phyloP scores from a whole-genome alignment of 495 filamentous ascomycete species.

The Clavariopsis aquatica region DNA sequence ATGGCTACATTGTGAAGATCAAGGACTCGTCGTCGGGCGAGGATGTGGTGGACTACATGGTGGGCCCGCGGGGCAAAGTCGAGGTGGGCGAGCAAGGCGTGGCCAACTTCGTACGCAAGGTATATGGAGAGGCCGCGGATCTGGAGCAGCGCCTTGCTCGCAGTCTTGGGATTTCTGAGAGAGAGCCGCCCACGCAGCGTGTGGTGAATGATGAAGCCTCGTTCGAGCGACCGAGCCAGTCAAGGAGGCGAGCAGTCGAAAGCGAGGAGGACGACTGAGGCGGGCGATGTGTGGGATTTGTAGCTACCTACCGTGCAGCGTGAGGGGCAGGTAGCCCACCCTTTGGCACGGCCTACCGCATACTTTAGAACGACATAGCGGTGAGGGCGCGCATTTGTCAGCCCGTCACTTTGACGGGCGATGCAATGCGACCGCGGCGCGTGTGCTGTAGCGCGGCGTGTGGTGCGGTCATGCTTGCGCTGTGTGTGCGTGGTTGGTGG shows the following conservation, averaged over 20 bases:
- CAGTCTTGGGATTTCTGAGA: slow-evolving; percentile 40
- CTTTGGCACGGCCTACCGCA: too few species aligned
- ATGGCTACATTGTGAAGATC: slow-evolving; percentile 79
- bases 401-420: too few species aligned
- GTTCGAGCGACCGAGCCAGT: slow-evolving; percentile 5
- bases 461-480: too few species aligned
- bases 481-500: too few species aligned
- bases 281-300: background rate
- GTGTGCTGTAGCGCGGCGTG: too few species aligned
- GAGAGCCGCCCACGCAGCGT: slow-evolving; percentile 1
- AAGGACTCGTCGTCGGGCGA: slow-evolving; percentile 52
- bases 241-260: slow-evolving; percentile 10
- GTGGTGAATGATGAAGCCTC: slow-evolving; percentile 10
- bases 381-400: too few species aligned
- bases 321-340: background rate
- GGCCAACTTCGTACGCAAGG: slow-evolving; percentile 64
- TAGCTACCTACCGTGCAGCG: too few species aligned
- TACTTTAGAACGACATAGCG: too few species aligned
- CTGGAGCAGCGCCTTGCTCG: slow-evolving; percentile 44
- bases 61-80: slow-evolving; percentile 81
- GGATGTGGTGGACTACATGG: slow-evolving; percentile 71
- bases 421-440: too few species aligned
- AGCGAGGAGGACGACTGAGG: slow-evolving; percentile 17
- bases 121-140: slow-evolving; percentile 47
- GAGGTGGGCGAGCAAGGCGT: slow-evolving; percentile 78